A percentile compares a stretch with the other conserved stretches of the same genome.
These are phyloP conservation scores for Pyrus hybrid DNA, from an alignment of 331 rosid genomes.

Conservation along the genomic window DNA sequence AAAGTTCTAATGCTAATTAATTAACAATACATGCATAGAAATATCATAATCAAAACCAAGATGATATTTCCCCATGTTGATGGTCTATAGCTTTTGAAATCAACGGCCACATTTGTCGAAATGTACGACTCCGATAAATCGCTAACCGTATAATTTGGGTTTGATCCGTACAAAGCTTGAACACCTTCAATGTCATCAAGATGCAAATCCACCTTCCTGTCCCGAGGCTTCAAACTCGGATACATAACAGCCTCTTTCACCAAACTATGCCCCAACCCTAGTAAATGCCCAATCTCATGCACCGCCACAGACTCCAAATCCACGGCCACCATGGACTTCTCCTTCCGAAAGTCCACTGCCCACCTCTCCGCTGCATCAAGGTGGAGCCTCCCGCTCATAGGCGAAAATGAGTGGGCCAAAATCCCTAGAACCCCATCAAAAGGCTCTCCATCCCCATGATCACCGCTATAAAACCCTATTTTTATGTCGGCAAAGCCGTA, in stretches of 20 bases:
- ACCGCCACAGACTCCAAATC: constrained; percentile 81
- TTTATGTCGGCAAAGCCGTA: constrained; percentile 41
- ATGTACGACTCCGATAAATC: constrained; percentile 48
- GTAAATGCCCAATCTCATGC: constrained; percentile 83
- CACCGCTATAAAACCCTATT: constrained; percentile 68
- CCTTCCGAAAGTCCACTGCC: constrained; percentile 46
- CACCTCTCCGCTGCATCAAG: constrained; percentile 80
- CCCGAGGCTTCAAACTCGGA: constrained; percentile 70
- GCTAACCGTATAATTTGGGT: constrained; percentile 44
- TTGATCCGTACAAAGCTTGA: constrained; percentile 76
- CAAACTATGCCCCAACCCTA: constrained; percentile 66
- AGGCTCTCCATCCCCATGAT: constrained; percentile 78
- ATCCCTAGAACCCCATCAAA: constrained; percentile 83
- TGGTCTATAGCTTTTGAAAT: constrained; percentile 12
- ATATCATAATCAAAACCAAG: constrained; percentile 3
- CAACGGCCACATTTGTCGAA: constrained; percentile 28
- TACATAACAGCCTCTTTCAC: constrained; percentile 71
- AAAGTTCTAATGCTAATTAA: neutral
- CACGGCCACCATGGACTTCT: constrained; percentile 53
- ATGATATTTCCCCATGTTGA: constrained; percentile 8
- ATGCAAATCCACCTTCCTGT: constrained; percentile 47
- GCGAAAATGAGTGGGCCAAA: constrained; percentile 76
- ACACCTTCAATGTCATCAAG: constrained; percentile 66
- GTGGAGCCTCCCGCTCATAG: constrained; percentile 69
- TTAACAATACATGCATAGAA: neutral